Evolutionary conservation across 2,329 filamentous ascomycete species (phyloP).

Genomic region (Diaporthe australafricana): DNA sequence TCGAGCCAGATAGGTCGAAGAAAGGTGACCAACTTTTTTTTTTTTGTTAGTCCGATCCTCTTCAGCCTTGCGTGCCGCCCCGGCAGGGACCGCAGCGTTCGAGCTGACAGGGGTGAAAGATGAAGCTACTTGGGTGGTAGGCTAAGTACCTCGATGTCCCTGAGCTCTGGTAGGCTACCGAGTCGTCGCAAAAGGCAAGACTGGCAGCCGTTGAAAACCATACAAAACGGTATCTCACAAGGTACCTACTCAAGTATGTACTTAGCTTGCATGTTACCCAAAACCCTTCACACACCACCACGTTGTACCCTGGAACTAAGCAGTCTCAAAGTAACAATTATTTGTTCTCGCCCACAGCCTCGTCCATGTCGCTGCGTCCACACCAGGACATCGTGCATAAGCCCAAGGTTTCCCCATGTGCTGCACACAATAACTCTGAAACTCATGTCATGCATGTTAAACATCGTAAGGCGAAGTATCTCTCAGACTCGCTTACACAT

Average conservation of each 20-base stretch:
- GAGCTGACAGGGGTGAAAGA: conserved; percentile 13
- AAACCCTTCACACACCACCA: not conserved
- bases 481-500: not conserved
- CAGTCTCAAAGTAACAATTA: not conserved
- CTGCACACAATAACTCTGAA: conserved; percentile 24
- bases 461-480: conserved; percentile 11
- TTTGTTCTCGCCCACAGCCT: not conserved
- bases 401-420: conserved; percentile 4
- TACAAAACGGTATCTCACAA: not conserved
- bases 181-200: too few species aligned
- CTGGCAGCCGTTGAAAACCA: conserved; percentile 17
- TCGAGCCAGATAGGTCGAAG: not conserved
- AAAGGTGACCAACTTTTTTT: not conserved
- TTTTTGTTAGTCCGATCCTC: not conserved
- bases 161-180: not conserved
- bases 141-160: conserved; percentile 14
- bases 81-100: conserved; percentile 3
- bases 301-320: not conserved
- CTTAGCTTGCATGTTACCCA: not conserved
- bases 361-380: not conserved
- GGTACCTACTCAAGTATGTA: too few species aligned
- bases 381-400: conserved; percentile 17
- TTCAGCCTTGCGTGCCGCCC: conserved; percentile 8
- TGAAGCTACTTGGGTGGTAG: not conserved
- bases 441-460: conserved; percentile 3